A percentile compares a stretch with the other conserved stretches of the same genome.
Conservation (phyloP, 2,329 filamentous ascomycete genomes). For the Coniochaeta hoffmannii region DNA sequence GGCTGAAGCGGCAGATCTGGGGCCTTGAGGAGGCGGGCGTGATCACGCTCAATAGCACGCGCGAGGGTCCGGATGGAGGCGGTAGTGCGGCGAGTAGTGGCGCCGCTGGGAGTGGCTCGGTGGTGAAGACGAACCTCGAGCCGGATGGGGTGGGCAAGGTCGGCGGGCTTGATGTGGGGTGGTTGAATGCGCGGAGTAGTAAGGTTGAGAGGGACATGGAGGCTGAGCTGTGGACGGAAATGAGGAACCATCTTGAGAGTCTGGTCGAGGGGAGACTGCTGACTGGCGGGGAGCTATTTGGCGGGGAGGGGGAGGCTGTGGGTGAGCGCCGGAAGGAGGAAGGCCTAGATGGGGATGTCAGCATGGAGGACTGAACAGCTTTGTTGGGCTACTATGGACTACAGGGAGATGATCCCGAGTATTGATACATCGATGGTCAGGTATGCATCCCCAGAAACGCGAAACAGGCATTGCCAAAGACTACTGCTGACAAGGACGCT, state of each 20-base stretch:
- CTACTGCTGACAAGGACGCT: no score
- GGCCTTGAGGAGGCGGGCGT: conserved; percentile 77
- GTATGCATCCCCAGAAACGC: no score
- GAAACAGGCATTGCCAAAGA: no score
- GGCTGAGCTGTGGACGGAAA: conserved; percentile 65
- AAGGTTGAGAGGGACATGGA: conserved; percentile 80
- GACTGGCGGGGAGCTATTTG: neutral
- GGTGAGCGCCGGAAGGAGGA: neutral
- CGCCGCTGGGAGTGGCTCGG: conserved; percentile 13
- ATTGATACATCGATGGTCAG: neutral
- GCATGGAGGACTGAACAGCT: conserved; percentile 21
- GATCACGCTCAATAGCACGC: conserved; percentile 41
- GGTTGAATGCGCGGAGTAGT: conserved; percentile 79
- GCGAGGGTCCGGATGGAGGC: conserved; percentile 15
- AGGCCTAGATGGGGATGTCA: conserved; percentile 13
- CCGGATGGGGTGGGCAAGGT: conserved; percentile 49
- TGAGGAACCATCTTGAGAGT: conserved; percentile 45
- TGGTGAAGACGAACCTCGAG: conserved; percentile 31
- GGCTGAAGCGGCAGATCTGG: conserved; percentile 67
- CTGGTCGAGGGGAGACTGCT: conserved; percentile 13
- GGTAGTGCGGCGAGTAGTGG: conserved; percentile 6
- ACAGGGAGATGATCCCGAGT: neutral
- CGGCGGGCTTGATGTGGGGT: conserved; percentile 70
- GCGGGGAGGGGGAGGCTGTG: neutral
- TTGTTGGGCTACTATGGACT: neutral